phyloP scores from a whole-genome alignment of 75 land plant genomes.

The Picea sitchensis region DNA sequence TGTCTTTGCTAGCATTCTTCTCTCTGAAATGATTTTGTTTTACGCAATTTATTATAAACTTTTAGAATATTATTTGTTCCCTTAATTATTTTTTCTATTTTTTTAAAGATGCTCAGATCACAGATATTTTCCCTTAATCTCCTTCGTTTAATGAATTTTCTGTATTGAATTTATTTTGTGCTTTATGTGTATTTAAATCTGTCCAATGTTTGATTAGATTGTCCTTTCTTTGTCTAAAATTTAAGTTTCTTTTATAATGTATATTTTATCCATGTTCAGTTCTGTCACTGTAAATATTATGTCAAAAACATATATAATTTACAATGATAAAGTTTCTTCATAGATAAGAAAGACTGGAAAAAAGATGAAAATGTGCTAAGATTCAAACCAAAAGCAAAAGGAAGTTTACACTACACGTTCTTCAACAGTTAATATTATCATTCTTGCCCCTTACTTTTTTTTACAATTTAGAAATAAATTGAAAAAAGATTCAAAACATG shows the following conservation, averaged over 20 bases:
- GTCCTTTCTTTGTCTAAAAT: background rate
- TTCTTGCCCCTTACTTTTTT: background rate
- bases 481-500: no score
- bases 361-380: background rate
- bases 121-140: background rate
- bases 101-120: background rate
- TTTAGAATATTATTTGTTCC: background rate
- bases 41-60: background rate
- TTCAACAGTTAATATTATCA: background rate
- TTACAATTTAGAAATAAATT: background rate
- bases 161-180: background rate
- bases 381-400: background rate
- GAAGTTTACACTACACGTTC: background rate
- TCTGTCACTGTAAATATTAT: background rate
- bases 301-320: background rate
- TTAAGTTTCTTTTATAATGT: background rate
- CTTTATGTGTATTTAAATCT: background rate
- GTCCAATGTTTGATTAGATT: background rate
- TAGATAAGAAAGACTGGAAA: background rate
- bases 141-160: background rate
- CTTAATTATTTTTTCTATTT: background rate
- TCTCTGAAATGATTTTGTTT: background rate
- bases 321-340: background rate
- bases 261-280: background rate
- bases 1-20: background rate